Base-by-base conservation (phyloP, 208 protist genomes). In the Acanthamoeba rhysodes region DNA sequence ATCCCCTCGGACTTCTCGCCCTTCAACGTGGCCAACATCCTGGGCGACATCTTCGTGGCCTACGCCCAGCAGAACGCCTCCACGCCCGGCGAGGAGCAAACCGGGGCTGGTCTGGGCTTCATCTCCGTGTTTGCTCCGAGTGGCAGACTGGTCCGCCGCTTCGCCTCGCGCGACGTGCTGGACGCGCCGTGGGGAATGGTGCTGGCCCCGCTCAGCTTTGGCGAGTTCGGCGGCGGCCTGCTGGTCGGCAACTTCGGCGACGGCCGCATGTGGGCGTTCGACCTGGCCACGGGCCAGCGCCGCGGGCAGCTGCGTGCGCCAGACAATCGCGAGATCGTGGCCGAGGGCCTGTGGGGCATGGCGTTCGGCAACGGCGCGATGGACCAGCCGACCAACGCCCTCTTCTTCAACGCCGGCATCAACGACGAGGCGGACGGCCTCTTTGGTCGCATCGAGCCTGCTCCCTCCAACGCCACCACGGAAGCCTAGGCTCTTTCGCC, bases 361-460 rank as follows among this genome's bases (percentile, higher is more conserved):
- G 72, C 72, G 2, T 80, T 80, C 22, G 72, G 72, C 72, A 80
- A 80, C 20, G 72, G 72, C 72, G 72, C 22, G 0, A 12, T 80
- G 14, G 22, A 45, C 22, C 72, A 80, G 10, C 37, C 72, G 8
- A 80, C 72, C 72, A 80, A 80, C 72, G n/a, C 72, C 37, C 72
- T 80, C 72, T 80, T 80, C 72, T 80, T 80, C 72, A 50, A 37
- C 72, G 72, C 72, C 9, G 72, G 72, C 29, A 80, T 80, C 72
- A 80, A 80, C 72, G 37, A 80, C 5, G 72, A 80, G 32, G 2
- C 29, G 8, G 72, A 80, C 37, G 72, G 72, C 12, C 18, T 80
- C 34, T 80, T 80, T 80, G 72, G 72, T 1, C 72, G 72, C 72
- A 37, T 80, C 34, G 72, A 80, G 6, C 62, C 62, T 10, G 62